A percentile compares a stretch with the other conserved stretches of the same genome.
Conservation (phyloP, 2,329 filamentous ascomycete species). For the Apiospora sp. region DNA sequence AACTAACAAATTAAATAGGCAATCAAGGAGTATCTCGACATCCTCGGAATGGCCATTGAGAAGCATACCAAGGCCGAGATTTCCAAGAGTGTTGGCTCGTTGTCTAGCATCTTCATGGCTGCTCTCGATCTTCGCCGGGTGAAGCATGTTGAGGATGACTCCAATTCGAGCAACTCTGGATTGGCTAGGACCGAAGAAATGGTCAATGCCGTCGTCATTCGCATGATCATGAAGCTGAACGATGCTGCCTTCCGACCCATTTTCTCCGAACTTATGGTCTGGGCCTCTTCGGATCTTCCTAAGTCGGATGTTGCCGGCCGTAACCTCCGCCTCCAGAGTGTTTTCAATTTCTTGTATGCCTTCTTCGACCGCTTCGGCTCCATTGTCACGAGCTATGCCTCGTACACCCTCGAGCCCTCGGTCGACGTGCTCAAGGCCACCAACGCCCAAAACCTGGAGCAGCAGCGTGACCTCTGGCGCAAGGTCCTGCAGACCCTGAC, state of each 20-base stretch:
- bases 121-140: slow-evolving; percentile 70
- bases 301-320: slow-evolving; percentile 68
- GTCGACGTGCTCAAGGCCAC: slow-evolving; percentile 65
- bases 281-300: slow-evolving; percentile 69
- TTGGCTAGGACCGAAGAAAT: slow-evolving; percentile 68
- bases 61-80: slow-evolving; percentile 80
- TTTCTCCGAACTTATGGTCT: slow-evolving; percentile 86
- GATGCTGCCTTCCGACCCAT: slow-evolving; percentile 92
- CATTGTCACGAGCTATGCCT: slow-evolving; percentile 91
- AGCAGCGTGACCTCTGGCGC: slow-evolving; percentile 69
- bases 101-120: slow-evolving; percentile 71
- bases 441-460: slow-evolving; percentile 51
- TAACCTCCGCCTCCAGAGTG: slow-evolving; percentile 71
- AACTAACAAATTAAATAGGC: slow-evolving; percentile 58
- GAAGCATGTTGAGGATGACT: slow-evolving; percentile 58
- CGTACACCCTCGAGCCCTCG: slow-evolving; percentile 81
- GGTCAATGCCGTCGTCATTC: slow-evolving; percentile 76
- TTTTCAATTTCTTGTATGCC: slow-evolving; percentile 80
- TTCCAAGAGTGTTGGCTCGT: slow-evolving; percentile 73
- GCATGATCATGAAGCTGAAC: slow-evolving; percentile 97
- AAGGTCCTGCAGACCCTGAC: slow-evolving; percentile 75
- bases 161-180: slow-evolving; percentile 50
- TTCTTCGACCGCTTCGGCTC: slow-evolving; percentile 91
- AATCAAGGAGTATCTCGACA: slow-evolving; percentile 71
- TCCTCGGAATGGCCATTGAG: slow-evolving; percentile 76